Conservation (phyloP, 306 rosid genomes). For the Inga leiocalycina region DNA sequence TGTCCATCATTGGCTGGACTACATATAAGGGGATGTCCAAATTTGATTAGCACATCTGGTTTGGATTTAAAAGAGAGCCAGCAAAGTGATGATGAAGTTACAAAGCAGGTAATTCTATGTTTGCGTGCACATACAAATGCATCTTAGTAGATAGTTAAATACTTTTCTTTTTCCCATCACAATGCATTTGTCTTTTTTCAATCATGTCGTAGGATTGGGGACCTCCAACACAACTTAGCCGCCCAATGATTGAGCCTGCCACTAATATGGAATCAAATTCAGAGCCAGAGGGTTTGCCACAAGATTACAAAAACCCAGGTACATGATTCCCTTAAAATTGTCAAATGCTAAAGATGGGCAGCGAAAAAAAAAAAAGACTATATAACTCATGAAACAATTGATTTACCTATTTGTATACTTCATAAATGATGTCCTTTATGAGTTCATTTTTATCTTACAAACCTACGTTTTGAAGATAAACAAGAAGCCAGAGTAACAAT, state of each 20-base stretch:
- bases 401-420: not conserved
- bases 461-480: not conserved
- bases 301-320: not conserved
- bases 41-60: not conserved
- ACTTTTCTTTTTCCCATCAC: not conserved
- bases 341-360: not conserved
- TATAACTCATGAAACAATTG: not conserved
- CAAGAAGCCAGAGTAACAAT: not conserved
- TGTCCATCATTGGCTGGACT: not conserved
- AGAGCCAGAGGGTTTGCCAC: not conserved
- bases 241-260: not conserved
- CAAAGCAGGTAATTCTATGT: not conserved
- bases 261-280: not conserved
- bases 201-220: not conserved
- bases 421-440: not conserved
- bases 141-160: too few relatives aligned
- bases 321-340: not conserved
- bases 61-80: not conserved
- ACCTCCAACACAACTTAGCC: not conserved
- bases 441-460: not conserved
- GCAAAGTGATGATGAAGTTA: not conserved
- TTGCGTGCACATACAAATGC: not conserved
- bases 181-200: not conserved
- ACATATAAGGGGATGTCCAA: not conserved
- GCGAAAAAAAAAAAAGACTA: not conserved